These are phyloP conservation scores for Beauveria pseudobassiana DNA, from an alignment of 2,329 filamentous ascomycete species.

Conservation along the genomic window DNA sequence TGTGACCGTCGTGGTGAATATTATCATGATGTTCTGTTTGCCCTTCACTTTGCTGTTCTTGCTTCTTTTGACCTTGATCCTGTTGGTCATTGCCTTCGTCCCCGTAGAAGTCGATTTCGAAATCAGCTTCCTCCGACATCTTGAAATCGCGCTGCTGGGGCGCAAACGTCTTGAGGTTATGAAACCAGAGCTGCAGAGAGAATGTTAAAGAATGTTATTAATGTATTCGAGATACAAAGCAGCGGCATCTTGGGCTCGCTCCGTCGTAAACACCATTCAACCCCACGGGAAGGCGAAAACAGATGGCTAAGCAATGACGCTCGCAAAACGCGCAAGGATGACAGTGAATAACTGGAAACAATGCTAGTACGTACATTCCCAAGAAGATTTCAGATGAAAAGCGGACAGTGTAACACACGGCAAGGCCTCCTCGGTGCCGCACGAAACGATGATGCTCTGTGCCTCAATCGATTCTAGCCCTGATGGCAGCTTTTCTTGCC, in stretches of 20 bases:
- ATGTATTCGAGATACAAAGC: conserved; percentile 12
- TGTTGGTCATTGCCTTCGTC: conserved; percentile 45
- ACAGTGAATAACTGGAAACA: conserved; percentile 30
- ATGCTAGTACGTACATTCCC: conserved; percentile 51
- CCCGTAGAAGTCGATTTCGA: conserved; percentile 67
- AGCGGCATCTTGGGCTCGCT: neutral
- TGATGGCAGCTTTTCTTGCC: conserved; percentile 1
- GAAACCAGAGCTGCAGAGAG: conserved; percentile 6
- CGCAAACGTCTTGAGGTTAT: neutral
- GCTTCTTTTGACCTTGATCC: conserved; percentile 21
- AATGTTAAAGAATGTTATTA: conserved; percentile 12
- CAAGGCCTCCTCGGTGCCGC: conserved; percentile 36
- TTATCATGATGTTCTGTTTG: conserved; percentile 17
- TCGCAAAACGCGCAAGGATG: conserved; percentile 23
- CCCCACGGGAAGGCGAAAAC: neutral
- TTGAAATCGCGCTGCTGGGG: conserved; percentile 15
- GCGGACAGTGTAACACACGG: conserved; percentile 22
- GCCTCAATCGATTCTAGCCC: conserved; percentile 33
- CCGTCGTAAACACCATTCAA: neutral
- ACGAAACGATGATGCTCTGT: conserved; percentile 56
- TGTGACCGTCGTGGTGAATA: conserved; percentile 32
- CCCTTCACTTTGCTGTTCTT: conserved; percentile 12
- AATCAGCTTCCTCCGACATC: conserved; percentile 66
- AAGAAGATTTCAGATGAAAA: conserved; percentile 11
- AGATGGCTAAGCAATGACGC: conserved; percentile 2